Base-by-base conservation (phyloP, 2,329 filamentous ascomycete genomes). In the Lizonia empirigonia region DNA sequence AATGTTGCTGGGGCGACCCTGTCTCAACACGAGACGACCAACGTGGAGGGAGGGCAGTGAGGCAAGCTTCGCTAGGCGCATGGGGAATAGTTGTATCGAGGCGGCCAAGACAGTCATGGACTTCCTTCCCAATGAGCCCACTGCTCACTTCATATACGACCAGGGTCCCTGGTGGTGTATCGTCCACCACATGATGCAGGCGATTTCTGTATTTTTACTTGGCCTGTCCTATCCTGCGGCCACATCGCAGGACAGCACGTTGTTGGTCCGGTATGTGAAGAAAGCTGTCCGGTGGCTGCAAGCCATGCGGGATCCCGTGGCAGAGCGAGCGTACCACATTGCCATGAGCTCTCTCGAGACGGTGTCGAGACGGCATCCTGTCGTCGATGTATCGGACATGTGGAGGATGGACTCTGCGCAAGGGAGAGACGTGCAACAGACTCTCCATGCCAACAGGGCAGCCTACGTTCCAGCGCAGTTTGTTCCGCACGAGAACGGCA, bases 91-190 rank as follows among this genome's bases (percentile, higher is more conserved):
- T 6, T 77, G 74, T 50, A 55, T 77, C 7, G 61, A 70, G 10
- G 68, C 74, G n/a, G 75, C 75, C 2, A 67, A 62, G 39, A 59
- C 58, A 3, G 56, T 72, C 24, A 40, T 73, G 5, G 62, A 69
- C 15, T 51, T 75, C n/a, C 58, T 77, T 4, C 74, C 73, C 2
- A 65, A 71, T 16, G 60, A 69, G 41, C 59, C 65, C 1, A 57
- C 65, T 48, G 50, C 69, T 9, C 44, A 66, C 2, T 57, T 58
- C 26, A 39, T 70, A 5, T 74, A 74, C 44, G 50, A 67, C 27
- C 60, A 66, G 18, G 67, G 67, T 1, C 75, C 75, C 3, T 77
- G 75, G 75, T 77, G 74, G 74, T 71, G 67, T 45, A 56, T 74
- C 20, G 59, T 76, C n/a, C 65, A 70, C 22, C 65, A 74, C 37